Conservation (phyloP, 2,329 filamentous ascomycete genomes). For the Chrysoporthe deuterocubensis region DNA sequence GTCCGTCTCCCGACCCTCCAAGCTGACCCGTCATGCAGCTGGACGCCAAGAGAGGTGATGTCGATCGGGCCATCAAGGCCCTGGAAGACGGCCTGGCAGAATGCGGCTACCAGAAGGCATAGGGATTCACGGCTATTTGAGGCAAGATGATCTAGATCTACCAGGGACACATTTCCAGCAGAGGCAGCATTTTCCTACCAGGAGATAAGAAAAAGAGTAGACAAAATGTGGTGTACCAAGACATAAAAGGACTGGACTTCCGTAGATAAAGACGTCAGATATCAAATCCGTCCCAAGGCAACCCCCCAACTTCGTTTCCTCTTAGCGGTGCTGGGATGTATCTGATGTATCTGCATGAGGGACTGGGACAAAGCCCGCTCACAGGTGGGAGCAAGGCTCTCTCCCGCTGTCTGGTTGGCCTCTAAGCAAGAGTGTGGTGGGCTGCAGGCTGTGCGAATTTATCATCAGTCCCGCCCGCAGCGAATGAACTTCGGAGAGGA, state of each 20-base stretch:
- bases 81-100: conserved; percentile 76
- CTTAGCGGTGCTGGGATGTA: too few species aligned
- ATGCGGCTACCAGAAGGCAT: conserved; percentile 65
- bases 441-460: not conserved
- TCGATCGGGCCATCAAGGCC: conserved; percentile 81
- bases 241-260: conserved; percentile 6
- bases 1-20: not conserved
- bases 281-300: not conserved
- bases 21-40: conserved; percentile 48
- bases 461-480: not conserved
- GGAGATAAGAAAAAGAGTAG: conserved; percentile 12
- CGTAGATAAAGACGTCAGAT: conserved; percentile 12
- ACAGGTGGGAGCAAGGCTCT: not conserved
- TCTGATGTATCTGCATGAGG: not conserved
- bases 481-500: conserved; percentile 2
- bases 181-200: not conserved
- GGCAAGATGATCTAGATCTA: not conserved
- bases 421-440: not conserved
- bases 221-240: conserved; percentile 7
- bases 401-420: not conserved
- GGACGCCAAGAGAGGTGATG: conserved; percentile 77
- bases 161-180: not conserved
- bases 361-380: not conserved
- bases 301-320: too few species aligned
- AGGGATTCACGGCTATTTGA: conserved; percentile 26